Conservation (phyloP, 2,329 filamentous ascomycete genomes). For the Fonsecaea nubica region DNA sequence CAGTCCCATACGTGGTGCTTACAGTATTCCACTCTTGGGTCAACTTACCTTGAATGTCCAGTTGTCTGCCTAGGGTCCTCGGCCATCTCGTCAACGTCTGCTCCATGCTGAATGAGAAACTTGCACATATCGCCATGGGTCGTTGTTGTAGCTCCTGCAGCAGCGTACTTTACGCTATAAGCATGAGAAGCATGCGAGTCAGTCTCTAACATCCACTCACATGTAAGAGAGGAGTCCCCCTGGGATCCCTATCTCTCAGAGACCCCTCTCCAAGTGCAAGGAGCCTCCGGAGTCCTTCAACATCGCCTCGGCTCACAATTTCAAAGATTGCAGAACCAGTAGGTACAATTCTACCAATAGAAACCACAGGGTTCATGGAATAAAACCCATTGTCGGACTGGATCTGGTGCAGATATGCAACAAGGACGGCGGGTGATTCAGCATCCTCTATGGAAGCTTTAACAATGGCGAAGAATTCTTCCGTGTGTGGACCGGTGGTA, state of each 20-base stretch:
- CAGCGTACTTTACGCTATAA: not conserved
- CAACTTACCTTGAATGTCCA: not conserved
- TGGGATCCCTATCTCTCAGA: conserved; percentile 2
- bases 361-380: not conserved
- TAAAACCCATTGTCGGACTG: not conserved
- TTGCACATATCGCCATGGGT: not conserved
- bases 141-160: not conserved
- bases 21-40: not conserved
- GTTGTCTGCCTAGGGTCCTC: not conserved
- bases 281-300: conserved; percentile 1
- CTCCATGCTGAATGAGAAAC: not conserved
- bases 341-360: not conserved
- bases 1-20: not conserved
- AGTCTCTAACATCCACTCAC: not conserved
- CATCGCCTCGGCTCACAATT: not conserved
- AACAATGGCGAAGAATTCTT: not conserved
- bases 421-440: conserved; percentile 1
- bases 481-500: not conserved
- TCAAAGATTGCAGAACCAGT: not conserved
- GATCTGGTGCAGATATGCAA: conserved; percentile 4
- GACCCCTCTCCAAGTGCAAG: conserved; percentile 3
- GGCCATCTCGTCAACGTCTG: not conserved
- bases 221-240: conserved; percentile 1
- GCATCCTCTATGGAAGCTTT: not conserved
- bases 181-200: not conserved